These are phyloP conservation scores for Agaricus subrufescens DNA, from an alignment of 768 basidiomycete genomes.

Conservation along the genomic window DNA sequence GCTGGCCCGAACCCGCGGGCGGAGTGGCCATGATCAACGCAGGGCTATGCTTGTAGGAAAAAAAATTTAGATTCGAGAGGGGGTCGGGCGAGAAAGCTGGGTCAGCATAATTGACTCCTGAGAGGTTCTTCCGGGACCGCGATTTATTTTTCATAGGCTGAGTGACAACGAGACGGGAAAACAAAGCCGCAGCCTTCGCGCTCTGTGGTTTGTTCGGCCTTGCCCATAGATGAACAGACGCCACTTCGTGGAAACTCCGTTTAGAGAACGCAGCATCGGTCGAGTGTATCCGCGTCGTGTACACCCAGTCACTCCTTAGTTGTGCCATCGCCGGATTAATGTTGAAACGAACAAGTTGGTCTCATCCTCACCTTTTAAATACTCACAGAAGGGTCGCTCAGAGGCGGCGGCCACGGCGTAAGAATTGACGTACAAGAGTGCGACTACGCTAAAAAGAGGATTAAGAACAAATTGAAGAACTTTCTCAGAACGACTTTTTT, in stretches of 20 bases:
- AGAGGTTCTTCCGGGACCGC: constrained; percentile 16
- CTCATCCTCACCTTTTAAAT: not conserved
- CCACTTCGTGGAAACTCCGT: constrained; percentile 2
- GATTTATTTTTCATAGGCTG: not conserved
- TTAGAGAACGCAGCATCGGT: constrained; percentile 1
- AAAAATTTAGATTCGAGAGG: constrained; percentile 37
- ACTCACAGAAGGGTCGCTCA: not conserved
- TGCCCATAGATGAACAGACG: not conserved
- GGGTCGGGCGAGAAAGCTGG: constrained; percentile 61
- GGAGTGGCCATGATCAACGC: constrained; percentile 15
- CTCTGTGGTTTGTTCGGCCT: not conserved
- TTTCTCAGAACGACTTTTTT: not conserved
- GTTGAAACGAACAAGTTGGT: not conserved
- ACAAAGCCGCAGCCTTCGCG: constrained; percentile 7
- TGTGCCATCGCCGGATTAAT: not conserved
- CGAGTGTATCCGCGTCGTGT: constrained; percentile 2
- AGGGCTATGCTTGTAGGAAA: constrained; percentile 24
- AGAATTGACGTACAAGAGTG: constrained; percentile 3
- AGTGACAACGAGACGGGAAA: not conserved
- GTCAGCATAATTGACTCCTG: constrained; percentile 34
- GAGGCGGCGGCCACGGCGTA: constrained; percentile 1
- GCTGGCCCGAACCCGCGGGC: constrained; percentile 26
- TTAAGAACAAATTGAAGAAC: not conserved
- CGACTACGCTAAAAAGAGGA: not conserved
- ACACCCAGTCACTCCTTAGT: not conserved